Base-by-base conservation (phyloP, 768 basidiomycete species). In the Antrodiella citrinella region DNA sequence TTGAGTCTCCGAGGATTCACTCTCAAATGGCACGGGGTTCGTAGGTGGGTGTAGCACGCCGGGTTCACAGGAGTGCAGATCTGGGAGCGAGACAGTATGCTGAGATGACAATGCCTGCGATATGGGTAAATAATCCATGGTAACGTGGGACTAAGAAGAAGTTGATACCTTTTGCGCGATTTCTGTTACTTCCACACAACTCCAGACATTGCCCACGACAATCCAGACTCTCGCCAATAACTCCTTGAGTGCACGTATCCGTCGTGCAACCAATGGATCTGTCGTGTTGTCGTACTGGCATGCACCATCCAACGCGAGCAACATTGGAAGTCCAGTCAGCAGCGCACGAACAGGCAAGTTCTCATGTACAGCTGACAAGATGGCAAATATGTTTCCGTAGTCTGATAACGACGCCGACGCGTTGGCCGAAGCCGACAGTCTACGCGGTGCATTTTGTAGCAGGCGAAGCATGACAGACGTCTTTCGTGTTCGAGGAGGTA, bases 251-350 rank as follows among this genome's bases (percentile, higher is more conserved):
- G 74, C 76, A 50, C 65, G 69, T 21, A 72, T 68, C 52, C 80
- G 78, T 54, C 70, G 70, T 19, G 67, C 60, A 22, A 61, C 62
- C n/a, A 65, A 63, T 42, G 60, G 48, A 52, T 77, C 71, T 25
- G 68, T 65, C 10, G 61, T 59, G 15, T 72, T 69, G n/a, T 71
- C 70, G 22, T 71, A 57, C 26, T 71, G 70, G 3, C 77, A 68
- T 9, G 77, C 77, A 4, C 59, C 64, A 49, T 88, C 79, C 45
- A 95, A 64, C 1, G 87, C 82, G n/a, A 90, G 62, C 22, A 96
- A 65, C 89, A 96, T 92, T 3, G 93, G 92, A 26, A 90, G 67
- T 19, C 91, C 88, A 2, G 82, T 80, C 15, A 92, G 67, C 38
- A 95, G 58, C 2, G 82, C 86, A 39, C 84, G 79, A 22, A 84